Base-by-base conservation (phyloP, 352 stramenopile species). In the Pythium guiyangense region DNA sequence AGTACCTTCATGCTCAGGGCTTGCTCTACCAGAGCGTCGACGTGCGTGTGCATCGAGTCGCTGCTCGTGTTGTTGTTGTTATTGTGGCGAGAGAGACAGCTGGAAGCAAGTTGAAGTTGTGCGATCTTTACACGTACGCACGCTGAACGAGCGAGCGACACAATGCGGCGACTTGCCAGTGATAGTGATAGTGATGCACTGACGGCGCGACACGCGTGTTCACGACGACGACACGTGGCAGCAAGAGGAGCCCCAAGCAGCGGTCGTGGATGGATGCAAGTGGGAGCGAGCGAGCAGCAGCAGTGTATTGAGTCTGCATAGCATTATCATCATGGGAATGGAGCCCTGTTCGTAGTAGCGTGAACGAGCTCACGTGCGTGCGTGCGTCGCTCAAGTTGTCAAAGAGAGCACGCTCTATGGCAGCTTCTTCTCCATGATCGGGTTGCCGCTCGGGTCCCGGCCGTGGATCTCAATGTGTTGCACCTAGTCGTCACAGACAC, bases 401-500 rank as follows among this genome's bases (percentile, higher is more conserved):
- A 14, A 37, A 37, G 31, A 37, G 31, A 37, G 29, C 49, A 70
- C n/a, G n/a, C n/a, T n/a, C 61, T 89, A 93, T 27, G 81, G 79
- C 49, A 90, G 61, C 71, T 93, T 93, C 72, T 91, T 94, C 69
- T 94, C 84, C 78, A 92, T 88, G 64, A 89, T 70, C 39, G 63
- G 49, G 54, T 86, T 85, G 51, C 79, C 81, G 44, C 48, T 57
- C 20, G 74, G 59, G 65, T 94, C 84, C 48, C 73, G 77, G 67
- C 80, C 84, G 71, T 92, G 81, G 64, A 94, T 90, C 74, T 94
- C 84, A 70, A 94, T 90, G 80, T 92, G 79, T 62, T 92, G 74
- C 49, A 94, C 83, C 70, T 78, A 44, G 10, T 37, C 31, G 29
- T 34, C 49, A 35, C 15, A 22, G 18, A 59, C 22, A 49, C 43